phyloP scores from a whole-genome alignment of 1,139 yeast species.

The Blastobotrys apis region DNA sequence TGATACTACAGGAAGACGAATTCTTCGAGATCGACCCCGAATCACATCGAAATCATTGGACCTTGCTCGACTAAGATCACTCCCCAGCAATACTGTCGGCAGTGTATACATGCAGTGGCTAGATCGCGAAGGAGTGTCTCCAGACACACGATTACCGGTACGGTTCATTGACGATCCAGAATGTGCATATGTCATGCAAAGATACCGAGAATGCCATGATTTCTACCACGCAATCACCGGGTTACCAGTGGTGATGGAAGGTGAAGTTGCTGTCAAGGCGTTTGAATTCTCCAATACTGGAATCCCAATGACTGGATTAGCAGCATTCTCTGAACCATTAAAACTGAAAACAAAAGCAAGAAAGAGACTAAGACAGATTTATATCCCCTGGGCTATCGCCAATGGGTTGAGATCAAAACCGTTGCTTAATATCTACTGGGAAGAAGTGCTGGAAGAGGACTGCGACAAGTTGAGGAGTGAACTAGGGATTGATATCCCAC shows the following conservation, averaged over 20 bases:
- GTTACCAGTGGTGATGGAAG: conserved; percentile 86
- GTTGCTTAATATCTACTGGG: conserved; percentile 91
- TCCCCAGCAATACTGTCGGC: conserved; percentile 77
- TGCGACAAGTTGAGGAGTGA: conserved; percentile 65
- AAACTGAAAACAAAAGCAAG: conserved; percentile 55
- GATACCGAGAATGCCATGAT: conserved; percentile 96
- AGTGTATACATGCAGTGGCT: conserved; percentile 75
- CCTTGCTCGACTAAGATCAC: conserved; percentile 52
- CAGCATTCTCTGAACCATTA: conserved; percentile 83
- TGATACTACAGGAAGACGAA: conserved; percentile 71
- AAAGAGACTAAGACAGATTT: conserved; percentile 48
- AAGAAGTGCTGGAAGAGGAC: conserved; percentile 67
- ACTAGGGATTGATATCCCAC: conserved; percentile 70
- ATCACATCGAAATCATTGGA: conserved; percentile 71
- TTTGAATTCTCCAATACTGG: conserved; percentile 92
- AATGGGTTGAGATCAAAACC: conserved; percentile 74
- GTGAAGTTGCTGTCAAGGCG: conserved; percentile 89
- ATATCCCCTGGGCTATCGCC: conserved; percentile 84
- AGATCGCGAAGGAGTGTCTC: conserved; percentile 82
- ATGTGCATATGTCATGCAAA: conserved; percentile 82
- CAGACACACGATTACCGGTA: conserved; percentile 89
- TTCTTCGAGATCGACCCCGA: conserved; percentile 74
- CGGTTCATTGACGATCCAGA: conserved; percentile 84
- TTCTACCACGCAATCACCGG: conserved; percentile 92
- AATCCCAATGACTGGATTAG: conserved; percentile 92